Evolutionary conservation across 164 flowering plant species (phyloP), one percentile per base, ranked within the genome.

Genomic region (Sedum album): DNA sequence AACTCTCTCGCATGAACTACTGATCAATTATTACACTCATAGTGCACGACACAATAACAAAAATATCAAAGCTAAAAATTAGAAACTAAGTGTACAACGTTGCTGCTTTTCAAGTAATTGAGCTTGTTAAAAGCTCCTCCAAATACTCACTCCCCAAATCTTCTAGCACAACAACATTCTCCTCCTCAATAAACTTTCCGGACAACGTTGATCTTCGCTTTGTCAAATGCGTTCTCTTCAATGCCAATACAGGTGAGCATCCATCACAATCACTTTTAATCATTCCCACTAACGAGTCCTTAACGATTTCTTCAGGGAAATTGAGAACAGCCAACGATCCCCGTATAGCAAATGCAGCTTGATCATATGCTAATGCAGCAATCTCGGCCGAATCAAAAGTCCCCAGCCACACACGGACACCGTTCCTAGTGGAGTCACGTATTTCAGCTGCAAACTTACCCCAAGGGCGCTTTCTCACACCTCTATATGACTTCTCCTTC

Each of bases 351-450:
- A 82, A 83, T 26, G 93, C 90, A 0, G 93, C 93, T 64, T 84
- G 90, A 28, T 88, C 93, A 63, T 87, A 87, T 1, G 93, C 93
- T 42, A 84, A 41, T 17, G 93, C 93, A 0, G n/a, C n/a, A n/a
- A n/a, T n/a, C n/a, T n/a, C n/a, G n/a, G n/a, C n/a, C n/a, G n/a
- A n/a, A n/a, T n/a, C n/a, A n/a, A n/a, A n/a, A n/a, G n/a, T n/a
- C n/a, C n/a, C n/a, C n/a, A n/a, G n/a, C n/a, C n/a, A n/a, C n/a
- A n/a, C n/a, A n/a, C n/a, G n/a, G n/a, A n/a, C n/a, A n/a, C n/a
- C n/a, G n/a, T n/a, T n/a, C n/a, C n/a, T n/a, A n/a, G n/a, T n/a
- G n/a, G n/a, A n/a, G n/a, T n/a, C n/a, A n/a, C n/a, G n/a, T n/a
- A n/a, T n/a, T n/a, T n/a, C n/a, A n/a, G n/a, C n/a, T n/a, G n/a